Evolutionary conservation across 1,284 basidiomycete species (phyloP).

Genomic region (Termitomyces sp.): DNA sequence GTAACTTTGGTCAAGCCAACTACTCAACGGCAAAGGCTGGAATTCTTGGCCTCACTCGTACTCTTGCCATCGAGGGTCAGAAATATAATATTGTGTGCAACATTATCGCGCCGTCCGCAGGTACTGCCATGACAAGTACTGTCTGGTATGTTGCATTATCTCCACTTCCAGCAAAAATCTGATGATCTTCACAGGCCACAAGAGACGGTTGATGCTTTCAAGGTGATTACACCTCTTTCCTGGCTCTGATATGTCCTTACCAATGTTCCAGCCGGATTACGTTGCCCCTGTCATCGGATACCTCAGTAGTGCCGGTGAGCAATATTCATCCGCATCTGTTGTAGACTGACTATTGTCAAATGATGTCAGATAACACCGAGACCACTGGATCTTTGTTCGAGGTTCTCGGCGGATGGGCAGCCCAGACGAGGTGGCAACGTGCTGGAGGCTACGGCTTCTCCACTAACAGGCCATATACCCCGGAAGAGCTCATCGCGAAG

Average conservation of each 20-base stretch:
- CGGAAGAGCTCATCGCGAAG: conserved; percentile 74
- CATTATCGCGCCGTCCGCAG: conserved; percentile 85
- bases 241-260: not conserved
- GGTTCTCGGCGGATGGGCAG: conserved; percentile 89
- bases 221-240: conserved; percentile 38
- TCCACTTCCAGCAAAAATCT: not conserved
- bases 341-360: conserved; percentile 3
- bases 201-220: conserved; percentile 94
- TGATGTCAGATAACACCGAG: conserved; percentile 56
- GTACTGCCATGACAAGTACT: conserved; percentile 88
- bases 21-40: conserved; percentile 94
- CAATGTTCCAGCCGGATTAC: conserved; percentile 67
- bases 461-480: conserved; percentile 64
- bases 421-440: conserved; percentile 91
- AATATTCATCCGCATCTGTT: not conserved
- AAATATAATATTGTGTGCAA: conserved; percentile 92
- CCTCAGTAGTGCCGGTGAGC: conserved; percentile 70
- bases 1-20: conserved; percentile 92
- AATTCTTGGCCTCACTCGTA: conserved; percentile 86
- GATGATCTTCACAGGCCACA: conserved; percentile 56
- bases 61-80: conserved; percentile 88
- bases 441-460: conserved; percentile 88
- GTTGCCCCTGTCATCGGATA: conserved; percentile 92
- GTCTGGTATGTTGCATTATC: conserved; percentile 49
- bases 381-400: conserved; percentile 84